These are phyloP conservation scores for Yueomyces sinensis DNA, from an alignment of 805 yeast species.

Conservation along the genomic window DNA sequence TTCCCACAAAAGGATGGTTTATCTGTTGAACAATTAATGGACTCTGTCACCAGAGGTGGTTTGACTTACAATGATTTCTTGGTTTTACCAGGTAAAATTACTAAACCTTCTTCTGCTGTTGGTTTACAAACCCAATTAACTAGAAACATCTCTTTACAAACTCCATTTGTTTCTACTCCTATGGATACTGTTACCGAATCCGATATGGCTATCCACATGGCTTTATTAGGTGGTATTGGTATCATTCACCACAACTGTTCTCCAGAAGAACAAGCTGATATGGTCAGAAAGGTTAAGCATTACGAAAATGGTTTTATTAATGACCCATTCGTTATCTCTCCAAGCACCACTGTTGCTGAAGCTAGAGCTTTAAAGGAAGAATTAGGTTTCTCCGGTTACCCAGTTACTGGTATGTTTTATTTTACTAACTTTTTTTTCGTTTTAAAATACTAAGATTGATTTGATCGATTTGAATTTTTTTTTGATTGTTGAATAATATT, in stretches of 20 bases:
- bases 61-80: slow-evolving; percentile 94
- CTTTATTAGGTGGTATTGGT: slow-evolving; percentile 97
- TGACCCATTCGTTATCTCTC: slow-evolving; percentile 80
- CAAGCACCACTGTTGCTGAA: slow-evolving; percentile 66
- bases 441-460: not conserved
- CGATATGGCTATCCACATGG: slow-evolving; percentile 97
- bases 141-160: slow-evolving; percentile 77
- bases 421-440: slow-evolving; percentile 3
- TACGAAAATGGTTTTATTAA: slow-evolving; percentile 96
- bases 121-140: slow-evolving; percentile 77
- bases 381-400: slow-evolving; percentile 94
- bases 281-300: slow-evolving; percentile 94
- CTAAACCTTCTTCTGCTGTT: slow-evolving; percentile 72
- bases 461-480: slow-evolving; percentile 1
- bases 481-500: not conserved
- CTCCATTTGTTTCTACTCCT: slow-evolving; percentile 96
- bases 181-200: slow-evolving; percentile 99
- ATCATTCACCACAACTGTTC: slow-evolving; percentile 95
- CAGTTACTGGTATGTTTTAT: slow-evolving; percentile 89
- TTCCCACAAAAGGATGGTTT: slow-evolving; percentile 77
- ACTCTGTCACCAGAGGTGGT: slow-evolving; percentile 85
- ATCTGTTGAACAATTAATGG: slow-evolving; percentile 72
- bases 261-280: slow-evolving; percentile 94
- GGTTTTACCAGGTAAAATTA: slow-evolving; percentile 87
- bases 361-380: slow-evolving; percentile 54